Percentiles rank a stretch among this genome's conserved stretches.
Evolutionary conservation across 169 alveolate species (phyloP).

Genomic region (Cyclospora cayetanensis): DNA sequence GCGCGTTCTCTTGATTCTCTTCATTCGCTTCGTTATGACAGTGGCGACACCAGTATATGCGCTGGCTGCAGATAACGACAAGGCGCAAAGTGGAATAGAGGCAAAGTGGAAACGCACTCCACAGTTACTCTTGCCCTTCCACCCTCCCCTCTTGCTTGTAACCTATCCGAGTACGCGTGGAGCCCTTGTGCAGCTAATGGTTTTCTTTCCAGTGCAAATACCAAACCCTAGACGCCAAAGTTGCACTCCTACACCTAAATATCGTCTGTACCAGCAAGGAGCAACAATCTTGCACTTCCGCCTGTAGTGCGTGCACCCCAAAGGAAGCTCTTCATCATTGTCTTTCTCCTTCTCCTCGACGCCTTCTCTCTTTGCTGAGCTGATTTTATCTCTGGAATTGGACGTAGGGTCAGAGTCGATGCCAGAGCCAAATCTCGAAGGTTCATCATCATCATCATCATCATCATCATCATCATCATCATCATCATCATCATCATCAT

Average conservation of each 20-base stretch:
- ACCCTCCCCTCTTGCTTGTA: neutral
- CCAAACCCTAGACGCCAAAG: too few species aligned
- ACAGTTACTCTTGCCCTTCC: neutral
- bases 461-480: neutral
- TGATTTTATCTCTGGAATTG: too few species aligned
- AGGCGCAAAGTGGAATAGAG: neutral
- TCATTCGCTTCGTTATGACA: conserved; percentile 78
- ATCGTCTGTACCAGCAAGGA: conserved; percentile 72
- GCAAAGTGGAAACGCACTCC: neutral
- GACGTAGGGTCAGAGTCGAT: neutral
- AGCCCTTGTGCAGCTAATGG: neutral
- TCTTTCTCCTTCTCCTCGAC: neutral
- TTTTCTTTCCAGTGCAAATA: neutral
- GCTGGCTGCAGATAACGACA: conserved; percentile 41
- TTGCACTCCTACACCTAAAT: too few species aligned
- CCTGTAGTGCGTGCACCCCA: conserved; percentile 63
- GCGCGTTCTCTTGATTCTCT: conserved; percentile 13
- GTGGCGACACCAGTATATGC: conserved; percentile 79
- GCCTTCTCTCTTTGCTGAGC: neutral
- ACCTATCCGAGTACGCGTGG: neutral
- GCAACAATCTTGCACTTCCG: conserved; percentile 65
- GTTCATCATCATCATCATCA: neutral
- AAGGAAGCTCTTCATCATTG: neutral
- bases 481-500: neutral
- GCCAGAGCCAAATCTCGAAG: neutral